Base-by-base conservation (phyloP, 441 rosid genomes). In the Daphne laureola region DNA sequence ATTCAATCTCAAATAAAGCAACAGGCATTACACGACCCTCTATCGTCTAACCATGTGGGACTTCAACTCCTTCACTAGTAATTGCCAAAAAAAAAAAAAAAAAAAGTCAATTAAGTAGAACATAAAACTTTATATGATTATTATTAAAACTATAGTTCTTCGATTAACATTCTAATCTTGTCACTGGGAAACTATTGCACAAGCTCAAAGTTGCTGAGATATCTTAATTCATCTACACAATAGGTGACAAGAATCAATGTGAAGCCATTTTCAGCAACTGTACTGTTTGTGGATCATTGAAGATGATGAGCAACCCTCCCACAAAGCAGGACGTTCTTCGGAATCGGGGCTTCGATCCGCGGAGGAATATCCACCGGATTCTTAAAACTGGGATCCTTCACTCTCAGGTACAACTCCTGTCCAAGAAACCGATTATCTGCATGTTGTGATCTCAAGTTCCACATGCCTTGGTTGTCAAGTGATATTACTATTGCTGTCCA, bases 361-460 rank as follows among this genome's bases (percentile, higher is more conserved):
- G 16, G 12, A 17, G 68, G 61, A 51, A 70, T 60, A 12, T 18
- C 26, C 18, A 62, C 16, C 49, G 70, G 64, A 36, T 61, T 64
- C 8, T 63, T 61, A 17, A 63, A 21, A 11, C 64, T 64, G 18
- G 17, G 11, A 21, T 72, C 53, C 63, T 60, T 63, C n/a, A 78
- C 80, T 62, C 76, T 63, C 12, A 78, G 5, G 46, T 73, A 79
- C 4, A 79, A 47, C 52, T 79, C 76, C 41, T 76, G 84, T 18
- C 77, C 79, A 5, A 68, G 75, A 59, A 47, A 76, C 62, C 74
- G 66, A n/a, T 59, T 56, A 48, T 71, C 76, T 26, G 64, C 70
- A 53, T 70, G 36, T 23, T 73, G 80, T 40, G 82, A 74, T 55
- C 81, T 69, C 58, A 76, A 46, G 58, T 67, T 76, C 82, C 85